A percentile compares a stretch with the other conserved stretches of the same genome.
Conservation (phyloP, 192 early-diverging fungal genomes). For the Backusella liffmaniae region DNA sequence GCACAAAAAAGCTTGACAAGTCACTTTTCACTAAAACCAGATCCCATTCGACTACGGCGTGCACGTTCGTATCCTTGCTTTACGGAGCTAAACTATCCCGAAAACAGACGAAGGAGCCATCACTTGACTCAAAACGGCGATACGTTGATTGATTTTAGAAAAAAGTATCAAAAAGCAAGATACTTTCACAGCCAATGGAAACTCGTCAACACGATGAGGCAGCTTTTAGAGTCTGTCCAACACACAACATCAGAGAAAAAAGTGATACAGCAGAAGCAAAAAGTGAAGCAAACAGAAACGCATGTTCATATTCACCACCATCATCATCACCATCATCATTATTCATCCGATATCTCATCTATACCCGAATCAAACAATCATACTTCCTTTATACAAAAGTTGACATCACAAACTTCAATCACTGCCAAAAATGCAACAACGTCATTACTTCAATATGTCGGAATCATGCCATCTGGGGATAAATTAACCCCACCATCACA, state of each 20-base stretch:
- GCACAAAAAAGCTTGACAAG: constrained; percentile 6
- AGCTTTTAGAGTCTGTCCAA: constrained; percentile 8
- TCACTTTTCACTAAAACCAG: not conserved
- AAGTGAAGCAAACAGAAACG: not conserved
- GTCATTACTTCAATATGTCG: not conserved
- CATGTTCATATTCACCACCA: constrained; percentile 14
- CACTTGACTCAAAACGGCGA: not conserved
- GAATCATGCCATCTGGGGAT: not conserved
- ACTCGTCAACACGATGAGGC: not conserved
- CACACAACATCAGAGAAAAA: not conserved
- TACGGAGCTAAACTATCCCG: not conserved
- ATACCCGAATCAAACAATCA: not conserved
- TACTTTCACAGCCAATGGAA: constrained; percentile 12
- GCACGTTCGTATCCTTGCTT: not conserved
- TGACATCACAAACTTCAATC: not conserved
- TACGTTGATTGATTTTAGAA: not conserved
- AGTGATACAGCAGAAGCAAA: not conserved
- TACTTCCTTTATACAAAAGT: not conserved
- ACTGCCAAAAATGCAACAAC: not conserved
- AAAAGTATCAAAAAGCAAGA: constrained; percentile 4
- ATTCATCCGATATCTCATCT: not conserved
- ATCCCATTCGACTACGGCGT: not conserved
- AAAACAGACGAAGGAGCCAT: constrained; percentile 10
- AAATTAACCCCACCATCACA: not conserved
- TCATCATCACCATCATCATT: not conserved